A percentile compares a stretch with the other conserved stretches of the same genome.
phyloP scores from a whole-genome alignment of 202 grass and related monocot species.

The Panicum hallii region DNA sequence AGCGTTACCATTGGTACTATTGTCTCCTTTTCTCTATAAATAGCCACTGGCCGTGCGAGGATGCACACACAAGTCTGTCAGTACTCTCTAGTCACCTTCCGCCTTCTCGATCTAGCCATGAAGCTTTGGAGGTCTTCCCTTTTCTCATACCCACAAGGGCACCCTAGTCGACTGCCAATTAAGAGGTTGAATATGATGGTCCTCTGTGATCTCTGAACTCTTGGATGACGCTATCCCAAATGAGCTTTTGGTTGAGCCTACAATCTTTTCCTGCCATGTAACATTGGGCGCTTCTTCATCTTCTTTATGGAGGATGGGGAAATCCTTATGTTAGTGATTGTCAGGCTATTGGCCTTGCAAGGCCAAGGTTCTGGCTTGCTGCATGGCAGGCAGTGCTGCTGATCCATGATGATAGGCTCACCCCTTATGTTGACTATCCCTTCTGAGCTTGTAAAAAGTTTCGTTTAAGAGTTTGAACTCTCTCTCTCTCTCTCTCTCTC shows the following conservation, averaged over 20 bases:
- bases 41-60: neutral
- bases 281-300: constrained; percentile 14
- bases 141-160: neutral
- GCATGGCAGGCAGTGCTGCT: neutral
- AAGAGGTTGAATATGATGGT: neutral
- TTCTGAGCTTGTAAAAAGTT: constrained; percentile 36
- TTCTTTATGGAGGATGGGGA: constrained; percentile 28
- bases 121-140: constrained; percentile 1
- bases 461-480: neutral
- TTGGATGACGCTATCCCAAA: constrained; percentile 31
- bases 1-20: neutral
- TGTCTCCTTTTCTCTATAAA: neutral
- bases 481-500: neutral
- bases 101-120: constrained; percentile 8
- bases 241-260: constrained; percentile 40
- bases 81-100: neutral
- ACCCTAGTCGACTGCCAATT: neutral
- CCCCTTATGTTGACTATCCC: constrained; percentile 37
- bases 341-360: constrained; percentile 20
- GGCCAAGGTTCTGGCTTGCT: constrained; percentile 9
- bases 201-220: constrained; percentile 3
- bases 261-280: neutral
- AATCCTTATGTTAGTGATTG: constrained; percentile 45
- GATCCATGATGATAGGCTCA: constrained; percentile 16
- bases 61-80: neutral